phyloP scores from a whole-genome alignment of 192 early-diverging fungal species.

The Coemansia sp. region DNA sequence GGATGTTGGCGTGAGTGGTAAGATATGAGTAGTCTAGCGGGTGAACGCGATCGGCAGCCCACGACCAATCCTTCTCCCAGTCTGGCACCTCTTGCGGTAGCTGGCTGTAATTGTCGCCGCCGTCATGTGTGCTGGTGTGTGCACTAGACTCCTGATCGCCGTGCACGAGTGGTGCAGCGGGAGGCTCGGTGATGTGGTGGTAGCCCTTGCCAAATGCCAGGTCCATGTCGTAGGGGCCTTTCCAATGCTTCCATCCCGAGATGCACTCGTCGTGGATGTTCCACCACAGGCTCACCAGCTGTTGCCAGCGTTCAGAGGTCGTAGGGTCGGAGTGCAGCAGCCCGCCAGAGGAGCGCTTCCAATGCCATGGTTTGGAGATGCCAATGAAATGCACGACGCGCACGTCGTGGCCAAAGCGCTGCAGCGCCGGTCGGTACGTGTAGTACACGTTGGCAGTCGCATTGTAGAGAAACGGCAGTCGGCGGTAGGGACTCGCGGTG shows the following conservation, averaged over 20 bases:
- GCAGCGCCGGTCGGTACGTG: slow-evolving; percentile 78
- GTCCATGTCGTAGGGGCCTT: slow-evolving; percentile 40
- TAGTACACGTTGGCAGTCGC: slow-evolving; percentile 52
- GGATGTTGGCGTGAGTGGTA: slow-evolving; percentile 10
- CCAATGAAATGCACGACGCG: slow-evolving; percentile 93
- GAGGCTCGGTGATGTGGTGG: slow-evolving; percentile 31
- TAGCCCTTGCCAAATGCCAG: slow-evolving; percentile 51
- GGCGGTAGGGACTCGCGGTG: slow-evolving; percentile 54
- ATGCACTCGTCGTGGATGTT: slow-evolving; percentile 64
- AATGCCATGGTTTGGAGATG: slow-evolving; percentile 86
- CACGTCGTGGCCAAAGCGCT: slow-evolving; percentile 71
- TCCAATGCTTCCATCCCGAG: slow-evolving; percentile 53
- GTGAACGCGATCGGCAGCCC: slow-evolving; percentile 54
- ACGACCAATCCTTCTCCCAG: slow-evolving; percentile 59
- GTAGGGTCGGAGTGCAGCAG: slow-evolving; percentile 41
- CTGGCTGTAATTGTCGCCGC: not conserved
- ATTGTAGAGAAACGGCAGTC: slow-evolving; percentile 92
- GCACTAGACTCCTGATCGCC: not conserved
- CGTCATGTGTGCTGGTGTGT: not conserved
- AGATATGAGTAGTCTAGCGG: slow-evolving; percentile 54
- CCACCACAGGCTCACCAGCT: slow-evolving; percentile 76
- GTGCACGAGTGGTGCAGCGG: not conserved
- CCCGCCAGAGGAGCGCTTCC: slow-evolving; percentile 67
- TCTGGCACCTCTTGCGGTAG: slow-evolving; percentile 38
- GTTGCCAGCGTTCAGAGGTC: slow-evolving; percentile 52